Conservation (phyloP, 176 grass and related monocot genomes). For the Triticum urartu region DNA sequence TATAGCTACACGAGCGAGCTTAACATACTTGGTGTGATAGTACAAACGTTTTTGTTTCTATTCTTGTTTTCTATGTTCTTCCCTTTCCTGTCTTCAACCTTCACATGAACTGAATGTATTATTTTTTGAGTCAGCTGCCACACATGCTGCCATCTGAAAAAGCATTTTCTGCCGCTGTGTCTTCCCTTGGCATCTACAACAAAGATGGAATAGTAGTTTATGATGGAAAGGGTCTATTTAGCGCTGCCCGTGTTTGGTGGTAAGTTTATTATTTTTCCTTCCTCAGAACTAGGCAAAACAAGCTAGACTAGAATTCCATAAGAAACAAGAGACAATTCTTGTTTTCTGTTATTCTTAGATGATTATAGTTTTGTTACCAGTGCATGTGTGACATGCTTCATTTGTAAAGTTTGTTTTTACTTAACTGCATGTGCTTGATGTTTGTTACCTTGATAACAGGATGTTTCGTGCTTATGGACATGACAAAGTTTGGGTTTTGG, state of each 20-base stretch:
- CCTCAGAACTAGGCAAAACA: background rate
- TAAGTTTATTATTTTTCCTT: conserved; percentile 36
- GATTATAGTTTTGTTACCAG: background rate
- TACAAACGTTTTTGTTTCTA: background rate
- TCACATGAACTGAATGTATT: background rate
- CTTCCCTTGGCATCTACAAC: conserved; percentile 89
- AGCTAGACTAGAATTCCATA: background rate
- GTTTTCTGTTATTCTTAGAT: background rate
- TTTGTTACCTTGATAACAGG: conserved; percentile 47
- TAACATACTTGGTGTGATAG: background rate
- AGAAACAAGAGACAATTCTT: background rate
- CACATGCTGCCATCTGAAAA: conserved; percentile 97
- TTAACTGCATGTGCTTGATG: background rate
- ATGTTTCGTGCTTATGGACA: conserved; percentile 98
- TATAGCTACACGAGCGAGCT: background rate
- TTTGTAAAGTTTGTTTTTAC: conserved; percentile 2
- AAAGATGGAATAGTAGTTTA: conserved; percentile 95
- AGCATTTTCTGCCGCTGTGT: conserved; percentile 95
- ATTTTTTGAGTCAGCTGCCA: conserved; percentile 63
- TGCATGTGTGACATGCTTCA: conserved; percentile 7
- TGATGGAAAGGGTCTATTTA: conserved; percentile 97
- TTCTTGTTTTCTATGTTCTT: background rate
- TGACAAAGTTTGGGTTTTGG: conserved; percentile 88
- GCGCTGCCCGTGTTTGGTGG: conserved; percentile 98
- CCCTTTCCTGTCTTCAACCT: background rate